Evolutionary conservation across 2,329 filamentous ascomycete genomes (phyloP).

Genomic region (Colletotrichum sojae): DNA sequence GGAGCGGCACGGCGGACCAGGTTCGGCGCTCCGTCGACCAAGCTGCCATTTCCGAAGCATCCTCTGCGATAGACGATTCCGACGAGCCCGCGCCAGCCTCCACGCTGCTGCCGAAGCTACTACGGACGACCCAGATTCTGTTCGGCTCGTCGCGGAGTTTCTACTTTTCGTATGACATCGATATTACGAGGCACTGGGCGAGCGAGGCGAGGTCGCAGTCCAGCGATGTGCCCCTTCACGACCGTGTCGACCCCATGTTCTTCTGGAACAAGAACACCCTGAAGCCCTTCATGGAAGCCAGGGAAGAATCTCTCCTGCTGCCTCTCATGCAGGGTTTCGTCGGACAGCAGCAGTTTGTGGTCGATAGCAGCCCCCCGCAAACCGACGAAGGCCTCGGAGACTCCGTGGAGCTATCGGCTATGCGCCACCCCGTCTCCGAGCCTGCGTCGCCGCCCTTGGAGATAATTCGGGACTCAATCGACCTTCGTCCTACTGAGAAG

Average conservation of each 20-base stretch:
- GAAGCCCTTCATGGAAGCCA: conserved; percentile 80
- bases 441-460: conserved; percentile 46
- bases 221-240: conserved; percentile 74
- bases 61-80: conserved; percentile 58
- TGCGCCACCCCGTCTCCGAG: conserved; percentile 50
- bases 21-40: conserved; percentile 36
- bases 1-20: conserved; percentile 63
- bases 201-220: conserved; percentile 57
- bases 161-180: conserved; percentile 95
- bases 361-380: conserved; percentile 74
- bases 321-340: conserved; percentile 96
- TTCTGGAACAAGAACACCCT: conserved; percentile 93
- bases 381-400: conserved; percentile 61
- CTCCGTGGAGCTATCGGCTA: conserved; percentile 61
- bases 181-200: conserved; percentile 80
- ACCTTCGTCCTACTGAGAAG: conserved; percentile 64
- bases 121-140: conserved; percentile 87
- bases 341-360: conserved; percentile 85
- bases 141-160: conserved; percentile 88
- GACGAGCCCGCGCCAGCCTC: conserved; percentile 48
- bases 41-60: conserved; percentile 39
- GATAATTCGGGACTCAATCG: conserved; percentile 50
- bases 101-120: conserved; percentile 82
- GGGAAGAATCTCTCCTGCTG: conserved; percentile 79
- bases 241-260: conserved; percentile 81